These are phyloP conservation scores for Schizosaccharomyces lindneri DNA, from an alignment of 805 yeast species.

Conservation along the genomic window DNA sequence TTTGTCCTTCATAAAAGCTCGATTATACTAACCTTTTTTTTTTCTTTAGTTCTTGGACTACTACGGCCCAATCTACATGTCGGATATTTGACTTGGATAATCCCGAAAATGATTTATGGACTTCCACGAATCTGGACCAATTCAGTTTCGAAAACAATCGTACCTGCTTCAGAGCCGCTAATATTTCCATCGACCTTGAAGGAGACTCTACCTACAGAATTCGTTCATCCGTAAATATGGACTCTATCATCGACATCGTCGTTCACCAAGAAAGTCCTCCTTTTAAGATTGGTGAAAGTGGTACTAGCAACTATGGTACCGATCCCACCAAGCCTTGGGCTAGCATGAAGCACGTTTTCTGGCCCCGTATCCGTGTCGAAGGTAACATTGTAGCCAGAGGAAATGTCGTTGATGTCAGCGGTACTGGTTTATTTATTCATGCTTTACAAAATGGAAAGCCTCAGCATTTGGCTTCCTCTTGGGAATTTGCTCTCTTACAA, in stretches of 20 bases:
- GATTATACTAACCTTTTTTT: not conserved
- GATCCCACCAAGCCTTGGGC: slow-evolving; percentile 83
- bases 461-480: slow-evolving; percentile 89
- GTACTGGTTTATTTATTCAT: slow-evolving; percentile 62
- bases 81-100: slow-evolving; percentile 37
- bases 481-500: slow-evolving; percentile 87
- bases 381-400: slow-evolving; percentile 36
- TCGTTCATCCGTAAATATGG: slow-evolving; percentile 39
- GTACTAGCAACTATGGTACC: slow-evolving; percentile 67
- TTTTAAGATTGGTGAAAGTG: slow-evolving; percentile 73
- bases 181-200: slow-evolving; percentile 35
- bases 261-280: slow-evolving; percentile 46
- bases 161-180: slow-evolving; percentile 53
- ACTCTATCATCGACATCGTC: slow-evolving; percentile 43
- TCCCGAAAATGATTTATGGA: slow-evolving; percentile 44
- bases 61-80: slow-evolving; percentile 67
- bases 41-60: not conserved
- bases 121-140: slow-evolving; percentile 69
- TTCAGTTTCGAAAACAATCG: slow-evolving; percentile 25
- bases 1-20: slow-evolving; percentile 18
- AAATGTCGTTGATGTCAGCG: slow-evolving; percentile 15
- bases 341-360: slow-evolving; percentile 78
- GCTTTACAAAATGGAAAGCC: slow-evolving; percentile 98
- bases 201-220: slow-evolving; percentile 26
- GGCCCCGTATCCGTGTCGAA: slow-evolving; percentile 64